phyloP scores from a whole-genome alignment of 2,329 filamentous ascomycete genomes.

The Arthrobotrys pseudoclavata region DNA sequence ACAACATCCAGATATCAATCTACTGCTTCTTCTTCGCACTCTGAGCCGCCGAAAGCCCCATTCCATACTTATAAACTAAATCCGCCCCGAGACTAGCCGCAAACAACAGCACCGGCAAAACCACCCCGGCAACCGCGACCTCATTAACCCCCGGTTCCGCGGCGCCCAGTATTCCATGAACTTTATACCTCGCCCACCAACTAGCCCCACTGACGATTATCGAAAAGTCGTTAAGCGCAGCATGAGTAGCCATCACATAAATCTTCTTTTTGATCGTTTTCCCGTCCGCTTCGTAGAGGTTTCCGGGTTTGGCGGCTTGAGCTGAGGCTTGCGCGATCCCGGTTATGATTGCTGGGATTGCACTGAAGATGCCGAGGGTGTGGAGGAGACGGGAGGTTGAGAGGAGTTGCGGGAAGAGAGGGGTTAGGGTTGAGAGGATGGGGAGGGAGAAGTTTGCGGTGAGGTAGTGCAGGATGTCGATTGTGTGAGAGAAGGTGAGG shows the following conservation, averaged over 20 bases:
- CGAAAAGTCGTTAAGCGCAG: conserved; percentile 40
- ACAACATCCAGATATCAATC: neutral
- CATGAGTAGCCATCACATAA: conserved; percentile 47
- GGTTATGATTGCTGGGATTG: conserved; percentile 40
- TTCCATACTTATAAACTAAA: conserved; percentile 57
- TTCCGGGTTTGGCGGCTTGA: conserved; percentile 36
- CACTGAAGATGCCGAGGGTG: conserved; percentile 44
- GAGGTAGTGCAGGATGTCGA: conserved; percentile 57
- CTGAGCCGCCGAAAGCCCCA: conserved; percentile 52
- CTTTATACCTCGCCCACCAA: conserved; percentile 53
- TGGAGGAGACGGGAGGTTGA: conserved; percentile 48
- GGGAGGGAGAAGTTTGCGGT: conserved; percentile 35
- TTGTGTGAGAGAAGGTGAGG: conserved; percentile 49
- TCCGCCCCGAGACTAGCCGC: conserved; percentile 52
- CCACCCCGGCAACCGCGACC: conserved; percentile 13
- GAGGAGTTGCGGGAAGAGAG: conserved; percentile 44
- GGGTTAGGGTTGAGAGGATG: conserved; percentile 35
- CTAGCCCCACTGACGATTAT: conserved; percentile 37
- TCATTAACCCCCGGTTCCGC: conserved; percentile 16
- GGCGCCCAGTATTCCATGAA: conserved; percentile 28
- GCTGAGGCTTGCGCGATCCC: conserved; percentile 41
- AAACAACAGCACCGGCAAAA: conserved; percentile 44
- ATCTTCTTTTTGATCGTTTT: conserved; percentile 54
- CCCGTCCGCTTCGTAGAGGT: conserved; percentile 50
- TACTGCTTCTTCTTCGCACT: conserved; percentile 33